A percentile compares a stretch with the other conserved stretches of the same genome.
phyloP scores from a whole-genome alignment of 495 filamentous ascomycete species.

The Penicillium desertorum region DNA sequence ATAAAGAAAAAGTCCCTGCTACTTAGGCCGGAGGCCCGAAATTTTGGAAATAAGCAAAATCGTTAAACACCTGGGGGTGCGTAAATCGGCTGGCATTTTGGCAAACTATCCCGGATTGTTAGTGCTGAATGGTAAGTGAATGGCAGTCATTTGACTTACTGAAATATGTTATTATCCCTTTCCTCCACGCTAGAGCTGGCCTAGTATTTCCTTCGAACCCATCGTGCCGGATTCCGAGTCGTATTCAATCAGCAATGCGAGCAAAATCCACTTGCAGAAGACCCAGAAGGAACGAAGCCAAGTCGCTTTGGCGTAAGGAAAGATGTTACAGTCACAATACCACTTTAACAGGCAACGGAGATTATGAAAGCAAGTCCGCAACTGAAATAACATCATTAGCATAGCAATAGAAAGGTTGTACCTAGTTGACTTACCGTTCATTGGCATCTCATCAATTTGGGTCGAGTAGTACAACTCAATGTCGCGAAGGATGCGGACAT shows the following conservation, averaged over 20 bases:
- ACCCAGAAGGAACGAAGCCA: conserved; percentile 3
- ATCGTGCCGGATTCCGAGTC: not conserved
- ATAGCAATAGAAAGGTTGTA: not conserved
- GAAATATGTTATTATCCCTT: conserved; percentile 33
- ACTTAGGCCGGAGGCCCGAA: conserved; percentile 11
- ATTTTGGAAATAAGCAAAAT: conserved; percentile 18
- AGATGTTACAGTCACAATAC: conserved; percentile 6
- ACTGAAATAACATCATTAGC: conserved; percentile 28
- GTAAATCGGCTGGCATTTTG: conserved; percentile 21
- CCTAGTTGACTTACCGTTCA: conserved; percentile 63
- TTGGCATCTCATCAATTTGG: conserved; percentile 99
- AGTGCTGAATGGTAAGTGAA: not conserved
- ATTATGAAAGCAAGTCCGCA: conserved; percentile 49
- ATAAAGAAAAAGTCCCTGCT: conserved; percentile 14
- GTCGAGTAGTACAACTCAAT: conserved; percentile 98
- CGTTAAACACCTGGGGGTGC: conserved; percentile 14
- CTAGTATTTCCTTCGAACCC: conserved; percentile 11
- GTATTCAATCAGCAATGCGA: not conserved
- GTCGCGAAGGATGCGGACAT: conserved; percentile 95
- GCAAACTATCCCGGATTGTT: conserved; percentile 3
- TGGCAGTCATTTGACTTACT: conserved; percentile 19
- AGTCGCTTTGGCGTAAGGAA: conserved; percentile 14
- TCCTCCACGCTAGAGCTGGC: conserved; percentile 37
- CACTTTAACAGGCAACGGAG: not conserved
- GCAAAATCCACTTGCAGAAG: not conserved